phyloP scores from a whole-genome alignment of 2,329 filamentous ascomycete species.

The Cladosporium sp. region DNA sequence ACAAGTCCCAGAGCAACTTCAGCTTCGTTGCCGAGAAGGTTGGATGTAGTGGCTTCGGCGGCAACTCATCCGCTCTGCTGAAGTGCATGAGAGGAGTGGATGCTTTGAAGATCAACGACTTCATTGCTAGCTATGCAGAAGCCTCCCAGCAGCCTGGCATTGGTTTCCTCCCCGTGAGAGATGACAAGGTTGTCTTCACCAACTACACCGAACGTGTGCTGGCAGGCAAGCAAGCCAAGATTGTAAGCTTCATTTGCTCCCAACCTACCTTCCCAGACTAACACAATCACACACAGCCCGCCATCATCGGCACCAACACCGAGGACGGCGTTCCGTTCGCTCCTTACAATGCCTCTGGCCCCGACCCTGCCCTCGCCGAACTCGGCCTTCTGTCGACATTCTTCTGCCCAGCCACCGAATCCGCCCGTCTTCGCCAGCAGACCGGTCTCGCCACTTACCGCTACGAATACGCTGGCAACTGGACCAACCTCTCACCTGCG shows the following conservation, averaged over 20 bases:
- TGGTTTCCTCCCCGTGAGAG: conserved; percentile 9
- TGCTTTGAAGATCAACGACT: conserved; percentile 35
- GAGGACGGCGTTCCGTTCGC: conserved; percentile 29
- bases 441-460: conserved; percentile 29
- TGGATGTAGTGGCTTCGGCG: conserved; percentile 33
- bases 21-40: conserved; percentile 40
- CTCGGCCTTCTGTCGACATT: conserved; percentile 32
- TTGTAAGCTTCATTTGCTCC: conserved; percentile 7
- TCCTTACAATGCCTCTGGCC: conserved; percentile 23
- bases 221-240: conserved; percentile 20
- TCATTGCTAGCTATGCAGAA: conserved; percentile 37
- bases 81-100: conserved; percentile 42
- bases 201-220: conserved; percentile 21
- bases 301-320: conserved; percentile 34
- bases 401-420: conserved; percentile 25
- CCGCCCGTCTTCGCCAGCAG: conserved; percentile 26
- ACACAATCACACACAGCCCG: conserved; percentile 18
- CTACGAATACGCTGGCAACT: conserved; percentile 37
- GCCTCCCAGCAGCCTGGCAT: conserved; percentile 33
- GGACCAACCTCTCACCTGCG: conserved; percentile 31
- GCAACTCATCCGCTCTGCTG: conserved; percentile 35
- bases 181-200: conserved; percentile 14
- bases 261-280: background rate
- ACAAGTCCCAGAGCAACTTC: conserved; percentile 38
- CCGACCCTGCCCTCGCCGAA: conserved; percentile 19